Evolutionary conservation across 2,329 filamentous ascomycete species (phyloP), one percentile per base, ranked within the genome.

Genomic region (Grosmannia huntii): DNA sequence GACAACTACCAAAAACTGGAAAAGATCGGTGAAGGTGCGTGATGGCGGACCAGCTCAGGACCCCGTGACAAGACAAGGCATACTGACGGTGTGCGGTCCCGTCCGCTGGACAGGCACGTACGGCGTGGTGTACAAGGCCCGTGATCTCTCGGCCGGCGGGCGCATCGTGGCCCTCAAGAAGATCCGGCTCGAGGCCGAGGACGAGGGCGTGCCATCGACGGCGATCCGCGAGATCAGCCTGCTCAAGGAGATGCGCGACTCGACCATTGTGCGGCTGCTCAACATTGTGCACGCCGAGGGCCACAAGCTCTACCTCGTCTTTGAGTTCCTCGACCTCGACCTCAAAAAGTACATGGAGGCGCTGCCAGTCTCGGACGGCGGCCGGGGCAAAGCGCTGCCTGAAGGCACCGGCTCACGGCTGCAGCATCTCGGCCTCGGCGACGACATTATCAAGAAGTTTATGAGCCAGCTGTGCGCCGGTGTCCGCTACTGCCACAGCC

Each of bases 281-380:
- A 94, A 95, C 76, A 95, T 95, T 63, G 89, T 95, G 55, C 89
- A 95, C 70, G 89, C 89, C 68, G 90, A 95, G 70, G 89, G 89
- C 61, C 88, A 94, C 75, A 95, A 95, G 74, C 82, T 95, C 46
- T 95, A 95, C 72, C 85, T 95, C 44, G 89, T 95, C 63, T 87
- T 90, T 64, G 89, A 95, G 71, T 95, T 87, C 70, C 84, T 95
- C 64, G 89, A 95, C 67, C 79, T 90, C 57, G 89, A 95, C 67
- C 75, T 95, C 64, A 95, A 95, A 76, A 94, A 94, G 71, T 95
- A 94, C 74, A 95, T 95, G 90, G 89, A 95, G 72, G 83, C 89
- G 25, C 78, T 94, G 59, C 89, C 89, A 1, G 84, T 90, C 55
- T 83, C 80, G 65, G 87, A 94, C 68, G 89, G 89, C 65, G 89